Base-by-base conservation (phyloP, 1,284 basidiomycete genomes). In the Waitea zeae region DNA sequence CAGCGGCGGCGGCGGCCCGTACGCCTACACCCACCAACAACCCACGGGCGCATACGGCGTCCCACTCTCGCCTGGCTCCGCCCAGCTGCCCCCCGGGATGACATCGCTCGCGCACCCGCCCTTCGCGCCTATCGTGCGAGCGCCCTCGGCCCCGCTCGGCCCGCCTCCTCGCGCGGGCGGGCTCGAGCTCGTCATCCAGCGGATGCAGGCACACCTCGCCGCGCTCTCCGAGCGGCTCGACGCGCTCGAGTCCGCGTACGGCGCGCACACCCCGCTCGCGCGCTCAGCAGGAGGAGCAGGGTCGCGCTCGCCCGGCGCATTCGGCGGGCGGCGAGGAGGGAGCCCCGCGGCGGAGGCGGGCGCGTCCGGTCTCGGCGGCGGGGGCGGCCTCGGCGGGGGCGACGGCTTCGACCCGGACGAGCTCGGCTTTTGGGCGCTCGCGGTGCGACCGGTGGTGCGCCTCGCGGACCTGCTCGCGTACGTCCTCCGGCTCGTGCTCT, bases 181-280 rank as follows among this genome's bases (percentile, higher is more conserved):
- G 4, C 42, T 88, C 31, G 82, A 87, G 48, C 65, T 67, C 35
- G 80, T 79, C 0, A 59, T 93, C 9, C 82, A 89, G 50, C 76
- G 70, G 42, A 70, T 90, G 37, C 92, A 97, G 50, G 77, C 80
- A 0, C 86, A 90, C 38, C 61, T 97, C 5, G 81, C 86, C 1
- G 89, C 90, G 1, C 64, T 97, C 26, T 81, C 78, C 22, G 92
- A 96, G 53, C 75, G 92, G 9, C 60, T 97, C 18, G 78, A 86
- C n/a, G n/a, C n/a, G 43, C 62, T n/a, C n/a, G n/a, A n/a, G n/a
- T n/a, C n/a, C n/a, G n/a, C n/a, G n/a, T n/a, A n/a, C 35, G 20
- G 9, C 14, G 12, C 41, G 39, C 34, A n/a, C 44, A 3, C 50
- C 46, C 30, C 44, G 47, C 42, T 60, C 64, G 2, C 51, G 63